A percentile compares a stretch with the other conserved stretches of the same genome.
Conservation (phyloP, 78 protist genomes). For the Planoprotostelium fungivorum region DNA sequence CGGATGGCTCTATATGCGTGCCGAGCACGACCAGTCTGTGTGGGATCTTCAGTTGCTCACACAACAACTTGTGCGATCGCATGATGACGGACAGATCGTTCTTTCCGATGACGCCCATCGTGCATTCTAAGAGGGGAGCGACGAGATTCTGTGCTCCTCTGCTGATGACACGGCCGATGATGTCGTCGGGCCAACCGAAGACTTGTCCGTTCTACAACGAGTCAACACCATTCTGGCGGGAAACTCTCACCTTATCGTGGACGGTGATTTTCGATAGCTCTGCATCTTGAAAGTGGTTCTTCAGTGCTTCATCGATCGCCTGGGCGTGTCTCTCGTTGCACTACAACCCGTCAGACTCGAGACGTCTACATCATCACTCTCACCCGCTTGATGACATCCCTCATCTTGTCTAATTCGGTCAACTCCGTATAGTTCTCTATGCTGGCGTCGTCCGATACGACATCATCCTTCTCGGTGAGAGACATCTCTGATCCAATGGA, state of each 20-base stretch:
- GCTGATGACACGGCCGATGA: not conserved
- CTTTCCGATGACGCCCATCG: not conserved
- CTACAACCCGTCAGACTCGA: no score
- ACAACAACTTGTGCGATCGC: not conserved
- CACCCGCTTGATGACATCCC: no score
- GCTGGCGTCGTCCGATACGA: no score
- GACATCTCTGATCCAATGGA: no score
- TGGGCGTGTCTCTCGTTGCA: no score
- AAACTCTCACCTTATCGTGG: not conserved
- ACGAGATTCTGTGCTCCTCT: not conserved
- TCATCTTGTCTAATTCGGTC: no score
- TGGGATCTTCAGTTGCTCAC: not conserved
- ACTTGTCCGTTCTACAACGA: not conserved
- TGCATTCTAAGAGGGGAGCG: not conserved
- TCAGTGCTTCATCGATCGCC: not conserved
- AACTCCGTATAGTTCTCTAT: no score
- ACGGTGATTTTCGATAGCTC: not conserved
- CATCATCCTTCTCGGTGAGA: no score
- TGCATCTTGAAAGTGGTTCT: not conserved
- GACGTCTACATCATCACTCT: no score
- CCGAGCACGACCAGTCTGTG: not conserved
- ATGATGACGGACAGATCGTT: not conserved
- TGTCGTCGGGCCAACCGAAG: not conserved
- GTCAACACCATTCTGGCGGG: not conserved
- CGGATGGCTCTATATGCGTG: not conserved